Evolutionary conservation across 2,329 filamentous ascomycete genomes (phyloP), one percentile per base, ranked within the genome.

Genomic region (Aspergillus thermomutatus): DNA sequence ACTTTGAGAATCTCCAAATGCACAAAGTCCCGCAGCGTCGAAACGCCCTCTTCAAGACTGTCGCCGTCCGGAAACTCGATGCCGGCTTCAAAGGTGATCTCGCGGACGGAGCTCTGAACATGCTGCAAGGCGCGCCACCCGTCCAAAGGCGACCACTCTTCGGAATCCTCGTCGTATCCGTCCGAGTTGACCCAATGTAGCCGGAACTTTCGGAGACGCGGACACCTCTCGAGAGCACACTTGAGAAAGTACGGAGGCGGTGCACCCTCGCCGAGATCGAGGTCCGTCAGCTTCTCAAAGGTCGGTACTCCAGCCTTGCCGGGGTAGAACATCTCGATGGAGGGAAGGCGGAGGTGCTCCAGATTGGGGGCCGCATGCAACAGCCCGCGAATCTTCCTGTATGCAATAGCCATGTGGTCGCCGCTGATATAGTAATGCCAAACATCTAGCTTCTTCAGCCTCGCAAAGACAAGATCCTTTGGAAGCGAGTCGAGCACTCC

Each of bases 241-340:
- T 17, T 17, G 10, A 54, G n/a, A n/a, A 54, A 50, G 25, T 49
- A 54, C 31, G 21, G n/a, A 14, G 45, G 17, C 34, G 52, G 41
- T 9, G 52, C 19, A 48, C 75, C 75, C 46, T 70, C 68, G 19
- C 69, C 67, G 5, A 66, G 51, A 52, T 69, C 60, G 62, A 79
- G 47, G 2, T 34, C n/a, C 23, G 27, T 21, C n/a, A 54, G 7
- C 14, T 34, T 49, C 19, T 54, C 25, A 2, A 54, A 9, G 17
- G 9, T 14, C n/a, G 52, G 52, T 9, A 54, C 25, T 28, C 26
- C 52, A 3, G 14, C 14, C 3, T 14, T 2, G 11, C 14, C 52
- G 25, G 14, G 8, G 19, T 43, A 23, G 8, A 43, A 43, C 19
- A 2, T 4, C n/a, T 43, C 41, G 3, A 43, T 19, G n/a, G 41